These are phyloP conservation scores for Solioccasus polychromus DNA, from an alignment of 768 basidiomycete genomes.

Conservation along the genomic window DNA sequence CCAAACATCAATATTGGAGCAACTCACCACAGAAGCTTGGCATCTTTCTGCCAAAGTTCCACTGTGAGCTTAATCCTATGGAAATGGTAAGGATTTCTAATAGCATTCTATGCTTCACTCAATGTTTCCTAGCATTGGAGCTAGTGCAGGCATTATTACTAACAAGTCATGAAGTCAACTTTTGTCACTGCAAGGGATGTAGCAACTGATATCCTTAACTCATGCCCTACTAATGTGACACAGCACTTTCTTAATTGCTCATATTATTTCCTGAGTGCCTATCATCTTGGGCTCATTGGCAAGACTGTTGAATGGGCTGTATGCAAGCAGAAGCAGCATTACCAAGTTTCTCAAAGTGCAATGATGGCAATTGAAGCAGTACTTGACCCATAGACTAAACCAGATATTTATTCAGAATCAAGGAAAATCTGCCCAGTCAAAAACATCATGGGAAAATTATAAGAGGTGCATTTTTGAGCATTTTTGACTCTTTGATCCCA, in stretches of 20 bases:
- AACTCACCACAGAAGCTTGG: conserved; percentile 16
- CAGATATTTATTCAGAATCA: too few species aligned
- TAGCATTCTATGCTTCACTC: neutral
- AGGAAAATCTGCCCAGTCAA: too few species aligned
- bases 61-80: conserved; percentile 37
- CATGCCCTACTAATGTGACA: conserved; percentile 37
- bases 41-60: conserved; percentile 37
- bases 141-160: conserved; percentile 19
- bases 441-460: too few species aligned
- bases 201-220: conserved; percentile 28
- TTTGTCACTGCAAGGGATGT: conserved; percentile 33
- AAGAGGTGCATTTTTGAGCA: too few species aligned
- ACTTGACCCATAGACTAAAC: too few species aligned
- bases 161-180: conserved; percentile 15
- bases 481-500: too few species aligned
- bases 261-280: conserved; percentile 37
- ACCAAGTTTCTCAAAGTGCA: conserved; percentile 17
- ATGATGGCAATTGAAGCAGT: too few species aligned
- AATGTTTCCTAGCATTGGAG: conserved; percentile 1
- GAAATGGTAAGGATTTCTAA: conserved; percentile 1
- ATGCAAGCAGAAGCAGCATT: conserved; percentile 35
- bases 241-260: conserved; percentile 36
- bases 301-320: conserved; percentile 40
- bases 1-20: conserved; percentile 24
- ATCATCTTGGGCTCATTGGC: conserved; percentile 34